A percentile compares a stretch with the other conserved stretches of the same genome.
Conservation (phyloP, 768 basidiomycete species). For the Tephrocybe sp. region DNA sequence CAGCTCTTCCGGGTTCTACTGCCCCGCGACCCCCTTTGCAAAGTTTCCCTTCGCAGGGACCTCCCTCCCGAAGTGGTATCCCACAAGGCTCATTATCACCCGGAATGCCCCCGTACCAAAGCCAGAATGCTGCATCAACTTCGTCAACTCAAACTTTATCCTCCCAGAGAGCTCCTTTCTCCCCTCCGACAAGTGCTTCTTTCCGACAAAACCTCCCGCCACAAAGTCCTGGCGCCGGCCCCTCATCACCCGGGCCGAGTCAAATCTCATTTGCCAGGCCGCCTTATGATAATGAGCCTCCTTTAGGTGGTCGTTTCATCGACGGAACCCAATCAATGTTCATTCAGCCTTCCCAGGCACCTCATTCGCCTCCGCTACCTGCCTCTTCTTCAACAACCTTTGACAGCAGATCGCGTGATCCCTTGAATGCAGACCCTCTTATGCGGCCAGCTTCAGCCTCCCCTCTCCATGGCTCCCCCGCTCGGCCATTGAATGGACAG, state of each 20-base stretch:
- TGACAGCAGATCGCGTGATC: slow-evolving; percentile 25
- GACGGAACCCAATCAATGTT: slow-evolving; percentile 86
- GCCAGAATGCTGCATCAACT: slow-evolving; percentile 28
- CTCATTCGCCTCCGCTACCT: slow-evolving; percentile 33
- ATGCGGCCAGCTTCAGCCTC: slow-evolving; percentile 29
- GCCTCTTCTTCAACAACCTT: slow-evolving; percentile 36
- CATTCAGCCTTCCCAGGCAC: slow-evolving; percentile 48
- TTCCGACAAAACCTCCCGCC: slow-evolving; percentile 30
- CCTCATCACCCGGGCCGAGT: slow-evolving; percentile 43
- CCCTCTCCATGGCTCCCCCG: slow-evolving; percentile 23
- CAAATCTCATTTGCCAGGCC: slow-evolving; percentile 28
- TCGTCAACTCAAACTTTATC: slow-evolving; percentile 28
- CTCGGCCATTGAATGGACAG: slow-evolving; percentile 22
- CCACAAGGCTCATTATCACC: slow-evolving; percentile 13
- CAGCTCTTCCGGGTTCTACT: slow-evolving; percentile 25
- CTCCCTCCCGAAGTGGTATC: slow-evolving; percentile 15
- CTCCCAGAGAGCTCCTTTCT: slow-evolving; percentile 17
- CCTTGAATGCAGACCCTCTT: slow-evolving; percentile 36
- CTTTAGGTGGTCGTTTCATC: slow-evolving; percentile 62
- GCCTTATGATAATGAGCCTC: slow-evolving; percentile 40
- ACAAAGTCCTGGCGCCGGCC: slow-evolving; percentile 56
- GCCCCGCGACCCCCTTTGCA: slow-evolving; percentile 19
- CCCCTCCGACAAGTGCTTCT: slow-evolving; percentile 17
- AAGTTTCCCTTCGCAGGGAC: slow-evolving; percentile 26
- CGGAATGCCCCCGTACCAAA: slow-evolving; percentile 23